phyloP scores from a whole-genome alignment of 257 asterid genomes.

The Solanum ossicruentum region DNA sequence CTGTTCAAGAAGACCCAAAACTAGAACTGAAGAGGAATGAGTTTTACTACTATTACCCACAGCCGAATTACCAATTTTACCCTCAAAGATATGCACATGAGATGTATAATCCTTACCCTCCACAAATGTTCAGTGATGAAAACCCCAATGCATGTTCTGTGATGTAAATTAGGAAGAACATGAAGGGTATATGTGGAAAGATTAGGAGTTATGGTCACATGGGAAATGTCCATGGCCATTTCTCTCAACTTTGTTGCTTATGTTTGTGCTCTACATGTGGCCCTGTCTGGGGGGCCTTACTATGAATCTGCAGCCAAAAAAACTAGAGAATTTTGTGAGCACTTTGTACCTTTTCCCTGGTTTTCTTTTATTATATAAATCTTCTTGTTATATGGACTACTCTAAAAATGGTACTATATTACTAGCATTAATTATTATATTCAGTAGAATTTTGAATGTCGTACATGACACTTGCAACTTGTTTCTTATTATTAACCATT shows the following conservation, averaged over 20 bases:
- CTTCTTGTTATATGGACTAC: background rate
- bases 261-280: slow-evolving; percentile 4
- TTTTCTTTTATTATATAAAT: background rate
- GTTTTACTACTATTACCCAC: slow-evolving; percentile 9
- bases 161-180: slow-evolving; percentile 9
- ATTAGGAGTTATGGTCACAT: background rate
- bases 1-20: slow-evolving; percentile 7
- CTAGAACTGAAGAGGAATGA: slow-evolving; percentile 23
- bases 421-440: background rate
- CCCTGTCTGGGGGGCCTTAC: background rate
- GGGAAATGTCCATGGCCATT: background rate
- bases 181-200: background rate
- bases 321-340: background rate
- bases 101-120: slow-evolving; percentile 3
- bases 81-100: slow-evolving; percentile 14
- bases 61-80: slow-evolving; percentile 6
- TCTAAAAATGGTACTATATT: background rate
- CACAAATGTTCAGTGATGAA: slow-evolving; percentile 43
- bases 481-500: background rate
- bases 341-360: background rate
- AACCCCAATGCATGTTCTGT: slow-evolving; percentile 42
- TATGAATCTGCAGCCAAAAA: background rate
- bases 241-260: background rate
- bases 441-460: background rate
- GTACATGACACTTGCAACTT: background rate